Evolutionary conservation across 805 yeast species (phyloP), one percentile per base, ranked within the genome.

Genomic region (Candida quercuum): DNA sequence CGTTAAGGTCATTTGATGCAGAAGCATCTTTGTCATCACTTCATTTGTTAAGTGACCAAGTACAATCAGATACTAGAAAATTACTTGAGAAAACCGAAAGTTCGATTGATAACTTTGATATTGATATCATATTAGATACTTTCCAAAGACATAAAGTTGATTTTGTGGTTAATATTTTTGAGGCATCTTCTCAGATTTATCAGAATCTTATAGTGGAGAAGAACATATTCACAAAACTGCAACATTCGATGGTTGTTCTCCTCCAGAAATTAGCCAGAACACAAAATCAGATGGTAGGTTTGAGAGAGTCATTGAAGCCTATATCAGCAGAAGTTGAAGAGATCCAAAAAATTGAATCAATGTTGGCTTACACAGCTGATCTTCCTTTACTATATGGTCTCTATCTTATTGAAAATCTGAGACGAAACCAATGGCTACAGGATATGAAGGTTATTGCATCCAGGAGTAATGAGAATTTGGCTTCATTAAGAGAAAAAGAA

Each of bases 311-410:
- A 1, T 29, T 59, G 23, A 57, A 51, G 29, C 12, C 37, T 1
- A 29, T 40, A 0, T 37, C 49, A 3, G 17, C 36, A 4, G 38
- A 47, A 2, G 46, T 55, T 18, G 60, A 52, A 36, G 26, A 37
- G 1, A 40, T 66, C n/a, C 66, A 53, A 22, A 26, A 11, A 10
- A 31, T 47, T 3, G 52, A 45, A 37, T 41, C 49, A 2, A 25
- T 37, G 12, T 36, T 50, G 18, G 48, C 71, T 4, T 57, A 57
- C 24, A 75, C 81, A 1, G 66, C 75, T 12, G 93, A 85, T 53
- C 52, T 85, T 20, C 95, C 95, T 0, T 53, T 83, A 11, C 58
- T 83, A 1, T 81, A 83, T 54, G 93, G 93, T 1, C 63, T 81
- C n/a, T 71, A 76, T 56, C 43, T 81, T 3, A 68, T 83, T 33